Evolutionary conservation across 148 eudicot species (phyloP), one percentile per base, ranked within the genome.

Genomic region (Cornus suecica): DNA sequence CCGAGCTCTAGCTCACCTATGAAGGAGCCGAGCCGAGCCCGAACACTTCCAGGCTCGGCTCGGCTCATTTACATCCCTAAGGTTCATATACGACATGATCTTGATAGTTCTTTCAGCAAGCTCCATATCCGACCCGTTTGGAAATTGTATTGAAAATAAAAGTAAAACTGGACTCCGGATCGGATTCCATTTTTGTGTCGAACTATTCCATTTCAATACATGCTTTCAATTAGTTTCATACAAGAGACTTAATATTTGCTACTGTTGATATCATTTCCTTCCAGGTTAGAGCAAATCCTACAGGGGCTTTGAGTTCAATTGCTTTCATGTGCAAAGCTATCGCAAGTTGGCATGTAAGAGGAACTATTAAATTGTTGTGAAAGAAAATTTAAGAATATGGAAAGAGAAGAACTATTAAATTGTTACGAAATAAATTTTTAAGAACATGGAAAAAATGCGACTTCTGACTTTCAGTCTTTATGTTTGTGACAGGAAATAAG

Each of bases 261-360:
- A 56, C 29, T 5, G 10, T 10, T 65, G 71, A 71, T 51, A n/a
- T 74, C 69, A 24, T 70, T 72, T 51, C 26, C 82, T 78, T 88
- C 69, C 91, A 95, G 99, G 94, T 95, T 70, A 92, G 83, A 81
- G 88, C 87, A 84, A 95, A 95, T 77, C 99, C 99, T 68, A 76
- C 89, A 51, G 99, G 91, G 70, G 96, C 92, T 65, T 76, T 95
- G 83, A 91, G 78, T 76, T 92, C 97, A 76, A 91, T 95, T 84
- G 87, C 86, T 64, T 87, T 84, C 81, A 80, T 95, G 93, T 86
- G 92, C 81, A 88, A 87, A 84, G 97, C 99, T 23, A 88, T 92
- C 77, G 97, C 94, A 75, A 95, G 99, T 77, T 95, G 99, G 99
- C 92, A 91, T 87, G 99, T 95, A 87, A 92, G 97, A 25, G 52